These are phyloP conservation scores for Silene noctiflora DNA, from an alignment of 179 eudicot species.

Conservation along the genomic window DNA sequence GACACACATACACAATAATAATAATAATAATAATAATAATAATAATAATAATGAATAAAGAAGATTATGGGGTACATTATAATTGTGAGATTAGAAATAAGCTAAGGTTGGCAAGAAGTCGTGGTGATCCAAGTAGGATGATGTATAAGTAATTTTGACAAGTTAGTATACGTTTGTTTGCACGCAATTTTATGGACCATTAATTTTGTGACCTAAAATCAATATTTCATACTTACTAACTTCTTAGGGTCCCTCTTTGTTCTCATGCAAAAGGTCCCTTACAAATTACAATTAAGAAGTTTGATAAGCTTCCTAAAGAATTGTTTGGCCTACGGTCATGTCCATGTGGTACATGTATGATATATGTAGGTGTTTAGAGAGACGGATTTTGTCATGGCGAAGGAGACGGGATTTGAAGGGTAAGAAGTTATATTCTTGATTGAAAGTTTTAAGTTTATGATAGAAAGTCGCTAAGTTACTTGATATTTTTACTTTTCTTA, in stretches of 20 bases:
- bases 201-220: neutral
- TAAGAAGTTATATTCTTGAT: too few species aligned
- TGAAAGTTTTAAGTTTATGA: too few species aligned
- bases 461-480: too few species aligned
- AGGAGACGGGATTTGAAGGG: too few species aligned
- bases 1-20: neutral
- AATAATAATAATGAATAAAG: neutral
- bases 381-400: too few species aligned
- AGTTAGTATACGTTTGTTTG: neutral
- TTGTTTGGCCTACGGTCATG: neutral
- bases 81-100: slow-evolving; percentile 3
- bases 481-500: too few species aligned
- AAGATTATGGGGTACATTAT: slow-evolving; percentile 3
- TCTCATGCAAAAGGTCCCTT: neutral
- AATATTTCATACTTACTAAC: neutral
- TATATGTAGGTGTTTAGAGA: too few species aligned
- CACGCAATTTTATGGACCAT: slow-evolving; percentile 12
- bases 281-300: neutral
- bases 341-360: neutral
- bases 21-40: too few species aligned
- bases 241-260: neutral
- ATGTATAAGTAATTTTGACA: neutral
- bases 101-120: slow-evolving; percentile 10
- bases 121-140: slow-evolving; percentile 5
- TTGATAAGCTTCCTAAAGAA: neutral